A percentile compares a stretch with the other conserved stretches of the same genome.
Evolutionary conservation across 2,329 filamentous ascomycete genomes (phyloP).

Genomic region (Hortaea sp.): DNA sequence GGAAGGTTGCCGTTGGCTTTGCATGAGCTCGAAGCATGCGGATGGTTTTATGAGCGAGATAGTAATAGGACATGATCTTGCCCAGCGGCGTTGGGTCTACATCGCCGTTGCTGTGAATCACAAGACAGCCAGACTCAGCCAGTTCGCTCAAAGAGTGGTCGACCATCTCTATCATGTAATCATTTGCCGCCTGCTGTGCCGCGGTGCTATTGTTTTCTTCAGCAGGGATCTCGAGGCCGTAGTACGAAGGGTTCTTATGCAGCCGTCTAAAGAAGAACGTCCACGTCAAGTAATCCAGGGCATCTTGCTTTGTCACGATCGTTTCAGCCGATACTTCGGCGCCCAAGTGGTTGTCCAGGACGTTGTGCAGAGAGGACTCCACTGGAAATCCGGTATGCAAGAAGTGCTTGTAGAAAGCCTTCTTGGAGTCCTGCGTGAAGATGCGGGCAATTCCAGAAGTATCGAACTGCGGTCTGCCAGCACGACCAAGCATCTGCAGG

Average conservation of each 20-base stretch:
- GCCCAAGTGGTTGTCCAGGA: constrained; percentile 91
- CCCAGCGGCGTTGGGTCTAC: constrained; percentile 83
- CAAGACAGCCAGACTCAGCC: constrained; percentile 72
- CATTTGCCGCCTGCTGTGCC: constrained; percentile 80
- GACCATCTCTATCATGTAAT: constrained; percentile 90
- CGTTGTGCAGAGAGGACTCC: constrained; percentile 90
- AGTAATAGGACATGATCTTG: constrained; percentile 99
- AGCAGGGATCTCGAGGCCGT: constrained; percentile 84
- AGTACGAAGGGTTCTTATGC: constrained; percentile 98
- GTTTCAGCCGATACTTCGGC: constrained; percentile 92
- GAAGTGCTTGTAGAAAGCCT: constrained; percentile 99
- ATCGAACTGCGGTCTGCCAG: constrained; percentile 93
- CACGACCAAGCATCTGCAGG: constrained; percentile 92
- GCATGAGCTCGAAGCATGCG: constrained; percentile 70
- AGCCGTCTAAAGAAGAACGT: constrained; percentile 97
- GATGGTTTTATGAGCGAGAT: constrained; percentile 86
- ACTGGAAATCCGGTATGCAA: constrained; percentile 96
- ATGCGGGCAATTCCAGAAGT: constrained; percentile 91
- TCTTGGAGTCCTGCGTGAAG: constrained; percentile 94
- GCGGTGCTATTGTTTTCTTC: constrained; percentile 83
- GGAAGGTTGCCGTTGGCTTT: constrained; percentile 64
- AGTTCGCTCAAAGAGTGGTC: constrained; percentile 76
- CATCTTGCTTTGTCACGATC: constrained; percentile 89
- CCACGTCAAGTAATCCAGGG: constrained; percentile 95
- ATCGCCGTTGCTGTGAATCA: constrained; percentile 75